A percentile compares a stretch with the other conserved stretches of the same genome.
phyloP scores from a whole-genome alignment of 1,284 basidiomycete genomes.

The Ustilago shanxiensis region DNA sequence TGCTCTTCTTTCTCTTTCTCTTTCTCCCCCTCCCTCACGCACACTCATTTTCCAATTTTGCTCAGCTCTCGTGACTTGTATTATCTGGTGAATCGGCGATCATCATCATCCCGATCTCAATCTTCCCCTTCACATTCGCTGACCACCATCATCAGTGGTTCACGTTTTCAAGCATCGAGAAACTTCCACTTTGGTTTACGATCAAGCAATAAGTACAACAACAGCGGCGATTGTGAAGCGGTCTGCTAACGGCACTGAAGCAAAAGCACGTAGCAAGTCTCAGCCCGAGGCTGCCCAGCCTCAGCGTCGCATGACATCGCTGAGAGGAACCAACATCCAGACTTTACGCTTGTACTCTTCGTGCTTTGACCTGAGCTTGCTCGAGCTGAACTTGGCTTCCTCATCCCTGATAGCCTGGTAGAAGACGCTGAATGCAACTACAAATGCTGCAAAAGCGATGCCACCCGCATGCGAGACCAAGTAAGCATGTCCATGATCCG shows the following conservation, averaged over 20 bases:
- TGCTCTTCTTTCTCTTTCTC: too few relatives aligned
- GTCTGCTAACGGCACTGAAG: too few relatives aligned
- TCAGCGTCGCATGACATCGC: conserved; percentile 30
- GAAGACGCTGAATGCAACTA: conserved; percentile 35
- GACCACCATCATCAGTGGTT: neutral
- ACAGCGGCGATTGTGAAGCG: too few relatives aligned
- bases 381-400: conserved; percentile 45
- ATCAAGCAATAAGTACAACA: too few relatives aligned
- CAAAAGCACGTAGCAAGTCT: too few relatives aligned
- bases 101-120: neutral
- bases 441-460: conserved; percentile 22
- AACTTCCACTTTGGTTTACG: neutral
- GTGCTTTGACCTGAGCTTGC: conserved; percentile 44
- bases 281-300: neutral
- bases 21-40: neutral
- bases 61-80: conserved; percentile 29
- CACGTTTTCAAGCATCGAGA: neutral
- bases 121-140: neutral
- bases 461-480: conserved; percentile 41
- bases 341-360: conserved; percentile 40
- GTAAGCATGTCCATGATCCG: conserved; percentile 39
- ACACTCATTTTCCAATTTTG: neutral
- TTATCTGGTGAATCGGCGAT: conserved; percentile 20
- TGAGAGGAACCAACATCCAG: conserved; percentile 41
- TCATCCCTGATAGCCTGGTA: conserved; percentile 46